Percentiles rank a stretch among this genome's conserved stretches.
These are phyloP conservation scores for Dendrobium catenatum DNA, from an alignment of 106 monocot genomes.

Conservation along the genomic window DNA sequence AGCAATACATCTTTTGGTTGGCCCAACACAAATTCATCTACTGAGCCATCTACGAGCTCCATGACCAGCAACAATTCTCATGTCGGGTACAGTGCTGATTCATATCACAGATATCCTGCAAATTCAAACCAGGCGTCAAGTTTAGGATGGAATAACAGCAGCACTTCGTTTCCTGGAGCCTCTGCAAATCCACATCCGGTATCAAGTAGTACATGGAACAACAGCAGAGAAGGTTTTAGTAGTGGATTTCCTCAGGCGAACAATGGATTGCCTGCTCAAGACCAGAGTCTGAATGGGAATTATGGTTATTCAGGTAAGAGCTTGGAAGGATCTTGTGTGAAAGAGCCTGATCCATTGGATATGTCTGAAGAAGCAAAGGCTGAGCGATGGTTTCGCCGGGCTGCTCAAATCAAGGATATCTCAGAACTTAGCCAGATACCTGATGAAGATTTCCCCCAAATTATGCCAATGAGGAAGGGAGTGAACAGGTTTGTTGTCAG, in stretches of 20 bases:
- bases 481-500: conserved; percentile 90
- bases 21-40: background rate
- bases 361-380: conserved; percentile 99
- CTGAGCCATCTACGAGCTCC: background rate
- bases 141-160: background rate
- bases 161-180: background rate
- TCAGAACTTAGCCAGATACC: conserved; percentile 74
- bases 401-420: conserved; percentile 82
- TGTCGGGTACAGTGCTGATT: background rate
- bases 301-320: conserved; percentile 39
- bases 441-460: conserved; percentile 91
- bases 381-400: conserved; percentile 85
- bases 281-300: background rate
- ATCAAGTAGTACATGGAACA: background rate
- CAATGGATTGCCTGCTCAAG: background rate
- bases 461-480: conserved; percentile 96
- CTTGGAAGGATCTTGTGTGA: conserved; percentile 79
- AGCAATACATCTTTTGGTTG: background rate
- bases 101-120: background rate
- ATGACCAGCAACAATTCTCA: background rate
- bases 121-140: background rate
- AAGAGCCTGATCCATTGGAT: conserved; percentile 74
- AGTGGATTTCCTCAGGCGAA: background rate
- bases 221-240: background rate
- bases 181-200: background rate